A percentile compares a stretch with the other conserved stretches of the same genome.
Conservation (phyloP, 1,284 basidiomycete genomes). For the Ceratobasidium sp. region DNA sequence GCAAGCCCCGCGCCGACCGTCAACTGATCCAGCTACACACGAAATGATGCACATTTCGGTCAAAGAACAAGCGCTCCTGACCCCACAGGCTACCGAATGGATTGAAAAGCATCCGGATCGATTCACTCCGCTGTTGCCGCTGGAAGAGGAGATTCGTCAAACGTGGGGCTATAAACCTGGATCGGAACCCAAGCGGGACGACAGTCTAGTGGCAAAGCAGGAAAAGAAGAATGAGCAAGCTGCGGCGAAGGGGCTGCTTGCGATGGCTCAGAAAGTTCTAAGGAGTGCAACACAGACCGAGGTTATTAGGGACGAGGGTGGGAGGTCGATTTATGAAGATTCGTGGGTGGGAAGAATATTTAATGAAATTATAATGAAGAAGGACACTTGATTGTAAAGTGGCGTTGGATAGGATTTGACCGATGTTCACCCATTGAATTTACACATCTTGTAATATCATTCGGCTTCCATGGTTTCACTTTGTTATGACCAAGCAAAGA, state of each 20-base stretch:
- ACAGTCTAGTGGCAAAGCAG: slow-evolving; percentile 13
- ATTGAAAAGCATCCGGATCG: slow-evolving; percentile 57
- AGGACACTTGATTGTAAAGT: neutral
- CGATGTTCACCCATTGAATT: too few relatives aligned
- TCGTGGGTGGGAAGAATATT: slow-evolving; percentile 31
- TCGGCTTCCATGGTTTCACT: too few relatives aligned
- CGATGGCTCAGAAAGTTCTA: slow-evolving; percentile 28
- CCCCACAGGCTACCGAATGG: slow-evolving; percentile 51
- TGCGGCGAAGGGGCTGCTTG: slow-evolving; percentile 20
- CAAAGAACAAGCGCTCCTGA: slow-evolving; percentile 54
- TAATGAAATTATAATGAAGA: slow-evolving; percentile 26
- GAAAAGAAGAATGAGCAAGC: slow-evolving; percentile 25
- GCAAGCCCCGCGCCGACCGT: slow-evolving; percentile 57
- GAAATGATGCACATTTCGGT: slow-evolving; percentile 70
- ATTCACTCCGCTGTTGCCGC: slow-evolving; percentile 55
- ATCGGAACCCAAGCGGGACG: slow-evolving; percentile 5
- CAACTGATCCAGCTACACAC: slow-evolving; percentile 58
- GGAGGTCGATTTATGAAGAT: slow-evolving; percentile 33
- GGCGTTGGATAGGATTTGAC: neutral
- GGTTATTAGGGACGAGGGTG: slow-evolving; percentile 31
- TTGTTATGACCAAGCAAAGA: too few relatives aligned
- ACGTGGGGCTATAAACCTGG: slow-evolving; percentile 54
- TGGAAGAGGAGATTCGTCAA: slow-evolving; percentile 61
- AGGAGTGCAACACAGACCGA: slow-evolving; percentile 21
- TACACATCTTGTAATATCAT: too few relatives aligned